Evolutionary conservation across 148 eudicot genomes (phyloP).

Genomic region (Silene latifolia): DNA sequence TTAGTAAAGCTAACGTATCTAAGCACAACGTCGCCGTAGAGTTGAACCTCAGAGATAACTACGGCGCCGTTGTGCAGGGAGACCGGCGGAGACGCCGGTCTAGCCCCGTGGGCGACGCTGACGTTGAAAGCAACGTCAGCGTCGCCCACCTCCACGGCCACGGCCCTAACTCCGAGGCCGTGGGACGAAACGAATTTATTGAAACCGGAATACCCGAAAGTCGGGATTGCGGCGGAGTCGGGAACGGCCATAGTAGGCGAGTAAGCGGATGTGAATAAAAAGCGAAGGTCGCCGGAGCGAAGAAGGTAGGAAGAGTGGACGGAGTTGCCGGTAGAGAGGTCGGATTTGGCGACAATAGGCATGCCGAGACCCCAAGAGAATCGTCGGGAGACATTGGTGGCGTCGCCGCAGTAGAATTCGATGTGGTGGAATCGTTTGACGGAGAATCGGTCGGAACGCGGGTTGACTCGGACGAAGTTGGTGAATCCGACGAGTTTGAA

Average conservation of each 20-base stretch:
- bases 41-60: conserved; percentile 51
- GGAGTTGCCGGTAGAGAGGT: conserved; percentile 81
- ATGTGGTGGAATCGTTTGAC: conserved; percentile 75
- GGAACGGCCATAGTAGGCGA: conserved; percentile 45
- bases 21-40: conserved; percentile 80
- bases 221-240: conserved; percentile 34
- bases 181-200: conserved; percentile 48
- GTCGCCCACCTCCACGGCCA: conserved; percentile 66
- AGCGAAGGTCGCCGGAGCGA: conserved; percentile 50
- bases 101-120: conserved; percentile 61
- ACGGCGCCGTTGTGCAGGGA: conserved; percentile 20
- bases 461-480: conserved; percentile 58
- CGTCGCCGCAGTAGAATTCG: conserved; percentile 81
- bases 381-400: conserved; percentile 65
- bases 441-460: conserved; percentile 55
- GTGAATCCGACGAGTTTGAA: conserved; percentile 59
- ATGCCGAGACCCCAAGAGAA: conserved; percentile 89
- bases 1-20: conserved; percentile 53
- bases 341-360: conserved; percentile 78
- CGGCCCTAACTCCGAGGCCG: conserved; percentile 73
- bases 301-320: conserved; percentile 71
- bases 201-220: conserved; percentile 35
- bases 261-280: conserved; percentile 86
- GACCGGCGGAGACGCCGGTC: conserved; percentile 37
- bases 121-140: conserved; percentile 45